These are phyloP conservation scores for Fraxinus baroniana DNA, from an alignment of 305 asterid species.

Conservation along the genomic window DNA sequence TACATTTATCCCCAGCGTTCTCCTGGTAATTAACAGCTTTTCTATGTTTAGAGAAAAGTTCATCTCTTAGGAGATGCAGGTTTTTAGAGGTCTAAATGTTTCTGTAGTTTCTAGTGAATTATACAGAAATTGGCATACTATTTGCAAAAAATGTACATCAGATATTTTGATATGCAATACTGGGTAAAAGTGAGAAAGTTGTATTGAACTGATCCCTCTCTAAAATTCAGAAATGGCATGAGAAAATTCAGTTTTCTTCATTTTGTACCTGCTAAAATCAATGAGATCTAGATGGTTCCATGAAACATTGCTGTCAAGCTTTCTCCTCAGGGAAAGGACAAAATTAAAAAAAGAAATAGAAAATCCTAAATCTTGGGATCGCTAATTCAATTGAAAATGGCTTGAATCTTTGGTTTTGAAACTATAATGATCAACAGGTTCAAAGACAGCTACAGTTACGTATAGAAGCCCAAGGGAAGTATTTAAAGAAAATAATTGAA, in stretches of 20 bases:
- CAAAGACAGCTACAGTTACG: slow-evolving; percentile 90
- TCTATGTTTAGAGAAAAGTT: not conserved
- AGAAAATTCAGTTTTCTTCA: not conserved
- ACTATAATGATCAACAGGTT: slow-evolving; percentile 47
- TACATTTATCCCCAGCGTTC: not conserved
- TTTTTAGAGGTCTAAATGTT: not conserved
- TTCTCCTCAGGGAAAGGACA: not conserved
- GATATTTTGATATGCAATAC: not conserved
- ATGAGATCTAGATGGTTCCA: not conserved
- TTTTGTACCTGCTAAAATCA: not conserved
- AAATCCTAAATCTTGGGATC: not conserved
- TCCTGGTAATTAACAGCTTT: not conserved
- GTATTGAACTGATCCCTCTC: not conserved
- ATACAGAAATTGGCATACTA: not conserved
- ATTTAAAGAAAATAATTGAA: slow-evolving; percentile 91
- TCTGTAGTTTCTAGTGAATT: not conserved
- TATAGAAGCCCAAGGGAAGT: slow-evolving; percentile 97
- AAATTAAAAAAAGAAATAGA: not conserved
- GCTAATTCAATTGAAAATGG: not conserved
- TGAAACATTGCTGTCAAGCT: not conserved
- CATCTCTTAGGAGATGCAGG: not conserved
- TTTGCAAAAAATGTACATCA: not conserved
- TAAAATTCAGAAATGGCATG: not conserved
- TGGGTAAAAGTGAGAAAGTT: not conserved
- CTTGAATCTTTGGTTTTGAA: not conserved